Evolutionary conservation across 305 asterid species (phyloP).

Genomic region (Fraxinus baroniana): DNA sequence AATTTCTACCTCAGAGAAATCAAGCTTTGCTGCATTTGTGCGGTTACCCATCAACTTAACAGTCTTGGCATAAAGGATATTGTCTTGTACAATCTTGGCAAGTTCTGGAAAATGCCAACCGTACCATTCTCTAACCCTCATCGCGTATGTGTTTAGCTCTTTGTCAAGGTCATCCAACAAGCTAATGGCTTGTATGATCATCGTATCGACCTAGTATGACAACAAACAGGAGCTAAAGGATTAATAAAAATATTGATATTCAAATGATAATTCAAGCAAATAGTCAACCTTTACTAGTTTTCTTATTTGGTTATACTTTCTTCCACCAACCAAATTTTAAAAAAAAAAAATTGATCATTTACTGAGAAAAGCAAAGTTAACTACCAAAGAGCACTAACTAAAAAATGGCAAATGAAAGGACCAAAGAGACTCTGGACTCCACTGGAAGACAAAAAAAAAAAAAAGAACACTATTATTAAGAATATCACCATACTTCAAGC

Average conservation of each 20-base stretch:
- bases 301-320: not conserved
- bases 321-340: not conserved
- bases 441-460: not conserved
- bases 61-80: slow-evolving; percentile 72
- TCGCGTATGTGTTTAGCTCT: slow-evolving; percentile 90
- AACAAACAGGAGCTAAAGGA: slow-evolving; percentile 8
- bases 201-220: slow-evolving; percentile 75
- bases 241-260: not conserved
- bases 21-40: slow-evolving; percentile 75
- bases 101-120: slow-evolving; percentile 99
- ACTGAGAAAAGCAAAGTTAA: not conserved
- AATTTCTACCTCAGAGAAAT: slow-evolving; percentile 75
- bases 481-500: not conserved
- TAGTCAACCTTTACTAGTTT: not conserved
- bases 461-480: not conserved
- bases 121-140: slow-evolving; percentile 98
- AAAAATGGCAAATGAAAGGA: not conserved
- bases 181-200: slow-evolving; percentile 95
- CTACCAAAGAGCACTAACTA: not conserved
- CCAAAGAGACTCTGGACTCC: not conserved
- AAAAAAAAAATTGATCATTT: not conserved
- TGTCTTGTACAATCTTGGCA: slow-evolving; percentile 84
- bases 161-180: slow-evolving; percentile 93
- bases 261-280: not conserved
- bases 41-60: slow-evolving; percentile 93